These are phyloP conservation scores for Pleurostoma richardsiae DNA, from an alignment of 2,329 filamentous ascomycete genomes.

Conservation along the genomic window DNA sequence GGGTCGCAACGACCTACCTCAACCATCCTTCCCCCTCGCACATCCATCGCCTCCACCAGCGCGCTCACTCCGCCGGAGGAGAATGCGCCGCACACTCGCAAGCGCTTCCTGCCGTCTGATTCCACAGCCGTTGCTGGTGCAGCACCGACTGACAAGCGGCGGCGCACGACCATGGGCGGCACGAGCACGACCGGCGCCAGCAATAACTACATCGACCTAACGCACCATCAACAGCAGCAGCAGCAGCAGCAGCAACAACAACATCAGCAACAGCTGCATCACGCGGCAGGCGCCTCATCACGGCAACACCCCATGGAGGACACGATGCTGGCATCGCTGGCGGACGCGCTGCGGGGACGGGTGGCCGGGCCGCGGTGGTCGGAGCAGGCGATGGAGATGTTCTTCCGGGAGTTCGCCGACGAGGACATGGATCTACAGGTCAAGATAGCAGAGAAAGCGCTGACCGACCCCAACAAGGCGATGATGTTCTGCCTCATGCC, in stretches of 20 bases:
- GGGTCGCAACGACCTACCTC: conserved; percentile 17
- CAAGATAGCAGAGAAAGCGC: conserved; percentile 52
- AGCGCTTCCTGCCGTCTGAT: conserved; percentile 26
- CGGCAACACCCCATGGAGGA: conserved; percentile 14
- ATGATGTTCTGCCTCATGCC: conserved; percentile 61
- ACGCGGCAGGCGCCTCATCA: conserved; percentile 12
- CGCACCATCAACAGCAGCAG: neutral
- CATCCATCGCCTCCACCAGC: conserved; percentile 31
- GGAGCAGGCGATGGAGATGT: conserved; percentile 53
- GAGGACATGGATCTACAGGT: conserved; percentile 55
- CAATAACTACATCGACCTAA: conserved; percentile 11
- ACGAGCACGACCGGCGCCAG: conserved; percentile 2
- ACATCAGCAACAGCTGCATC: neutral
- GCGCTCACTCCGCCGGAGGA: conserved; percentile 55
- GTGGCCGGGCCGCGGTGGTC: conserved; percentile 42
- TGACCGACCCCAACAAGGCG: conserved; percentile 55
- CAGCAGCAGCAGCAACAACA: conserved; percentile 6
- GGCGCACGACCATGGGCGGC: conserved; percentile 17
- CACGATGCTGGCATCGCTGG: conserved; percentile 18
- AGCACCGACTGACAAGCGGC: conserved; percentile 22
- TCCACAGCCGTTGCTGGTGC: neutral
- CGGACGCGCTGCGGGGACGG: conserved; percentile 33
- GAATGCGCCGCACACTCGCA: conserved; percentile 34
- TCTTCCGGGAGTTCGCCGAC: conserved; percentile 52
- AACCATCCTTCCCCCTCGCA: conserved; percentile 30